Evolutionary conservation across 768 basidiomycete species (phyloP).

Genomic region (Asterophora lycoperdoides): DNA sequence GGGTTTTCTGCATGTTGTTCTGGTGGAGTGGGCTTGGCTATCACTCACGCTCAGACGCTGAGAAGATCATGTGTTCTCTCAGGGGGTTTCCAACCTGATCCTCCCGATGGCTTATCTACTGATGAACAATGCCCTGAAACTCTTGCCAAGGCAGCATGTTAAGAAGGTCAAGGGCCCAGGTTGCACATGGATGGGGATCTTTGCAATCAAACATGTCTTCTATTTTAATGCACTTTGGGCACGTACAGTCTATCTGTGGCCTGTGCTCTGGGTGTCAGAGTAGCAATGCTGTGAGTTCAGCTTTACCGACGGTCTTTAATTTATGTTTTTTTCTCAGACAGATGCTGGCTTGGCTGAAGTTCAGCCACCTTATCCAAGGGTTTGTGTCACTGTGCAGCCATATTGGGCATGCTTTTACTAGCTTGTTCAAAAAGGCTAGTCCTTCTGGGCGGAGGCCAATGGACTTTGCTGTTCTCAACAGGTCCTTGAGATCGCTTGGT

Average conservation of each 20-base stretch:
- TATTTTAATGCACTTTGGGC: background rate
- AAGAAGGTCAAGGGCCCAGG: conserved; percentile 11
- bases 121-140: conserved; percentile 4
- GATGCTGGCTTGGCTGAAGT: conserved; percentile 3
- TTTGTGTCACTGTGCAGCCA: conserved; percentile 28
- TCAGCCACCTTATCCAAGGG: background rate
- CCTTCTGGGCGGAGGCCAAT: conserved; percentile 8
- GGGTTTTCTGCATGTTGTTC: too few relatives aligned
- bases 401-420: conserved; percentile 19
- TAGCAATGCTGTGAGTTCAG: background rate
- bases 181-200: conserved; percentile 15
- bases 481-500: background rate
- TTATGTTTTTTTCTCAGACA: conserved; percentile 17
- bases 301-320: conserved; percentile 9
- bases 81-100: background rate
- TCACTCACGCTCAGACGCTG: too few relatives aligned
- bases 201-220: background rate
- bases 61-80: background rate
- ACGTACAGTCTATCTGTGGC: background rate
- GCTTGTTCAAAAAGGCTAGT: conserved; percentile 3
- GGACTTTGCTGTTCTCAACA: conserved; percentile 19
- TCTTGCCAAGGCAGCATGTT: conserved; percentile 17
- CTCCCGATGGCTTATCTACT: background rate
- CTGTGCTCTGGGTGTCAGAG: background rate
- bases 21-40: too few relatives aligned